Evolutionary conservation across 331 rosid species (phyloP), one percentile per base, ranked within the genome.

Genomic region (Malus hybrid): DNA sequence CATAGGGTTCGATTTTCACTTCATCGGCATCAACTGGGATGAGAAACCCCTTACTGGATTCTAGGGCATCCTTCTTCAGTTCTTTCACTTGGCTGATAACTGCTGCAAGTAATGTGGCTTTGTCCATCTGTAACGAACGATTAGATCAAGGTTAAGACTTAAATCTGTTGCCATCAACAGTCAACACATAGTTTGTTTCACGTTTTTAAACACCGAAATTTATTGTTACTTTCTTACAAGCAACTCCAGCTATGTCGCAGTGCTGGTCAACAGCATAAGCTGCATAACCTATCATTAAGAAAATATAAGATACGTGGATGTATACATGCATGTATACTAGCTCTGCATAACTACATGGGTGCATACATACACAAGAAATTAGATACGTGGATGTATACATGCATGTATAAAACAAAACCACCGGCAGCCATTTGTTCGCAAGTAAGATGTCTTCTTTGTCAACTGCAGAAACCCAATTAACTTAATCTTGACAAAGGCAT

Each of bases 11-110:
- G 32, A 94, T 90, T 76, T 74, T 85, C 71, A 94, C 87, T 87
- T 92, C 94, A 73, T 94, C 98, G n/a, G 75, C 48, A 70, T 94
- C 98, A 77, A 14, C 82, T 63, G 98, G 97, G 65, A 94, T 76
- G 33, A 87, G 82, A 66, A 86, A 60, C 4, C 93, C 97, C 72
- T 80, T 84, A 81, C 89, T 86, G 72, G 92, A 92, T 85, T 87
- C 95, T 71, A 59, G 71, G 46, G 97, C 94, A 27, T 77, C 83
- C 67, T 83, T 90, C 87, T 91, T 91, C 86, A 91, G 22, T 64
- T 90, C 87, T 71, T 90, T 94, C 77, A 91, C 89, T 79, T 88
- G 91, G 70, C 81, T 79, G 46, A 94, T 82, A 4, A 90, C 97
- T 84, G 89, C 86, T 32, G 89, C 95, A 39, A 94, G 87, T 70